phyloP scores from a whole-genome alignment of 2,329 filamentous ascomycete species.

The Paraconiothyrium brasiliense region DNA sequence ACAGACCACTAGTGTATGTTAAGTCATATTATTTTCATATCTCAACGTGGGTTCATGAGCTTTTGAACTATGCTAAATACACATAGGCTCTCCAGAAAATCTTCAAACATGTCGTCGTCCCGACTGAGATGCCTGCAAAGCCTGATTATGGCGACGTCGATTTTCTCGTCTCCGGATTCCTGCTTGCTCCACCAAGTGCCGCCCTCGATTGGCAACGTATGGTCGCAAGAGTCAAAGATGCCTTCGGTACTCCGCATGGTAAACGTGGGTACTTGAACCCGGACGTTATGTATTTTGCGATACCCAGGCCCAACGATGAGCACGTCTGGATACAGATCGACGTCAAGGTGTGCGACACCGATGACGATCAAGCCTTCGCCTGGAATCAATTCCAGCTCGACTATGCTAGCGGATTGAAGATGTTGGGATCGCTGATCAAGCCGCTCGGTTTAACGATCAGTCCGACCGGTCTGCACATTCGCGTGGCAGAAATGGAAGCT shows the following conservation, averaged over 20 bases:
- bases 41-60: no score
- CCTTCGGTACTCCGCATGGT: constrained; percentile 29
- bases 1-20: constrained; percentile 16
- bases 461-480: constrained; percentile 31
- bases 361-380: constrained; percentile 24
- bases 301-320: constrained; percentile 19
- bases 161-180: constrained; percentile 31
- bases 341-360: constrained; percentile 34
- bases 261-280: constrained; percentile 25
- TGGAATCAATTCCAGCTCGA: constrained; percentile 35
- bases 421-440: constrained; percentile 38
- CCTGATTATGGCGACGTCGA: constrained; percentile 36
- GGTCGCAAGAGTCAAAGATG: constrained; percentile 26
- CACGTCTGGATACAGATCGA: constrained; percentile 37
- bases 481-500: constrained; percentile 37
- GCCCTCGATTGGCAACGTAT: constrained; percentile 25
- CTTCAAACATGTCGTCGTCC: constrained; percentile 37
- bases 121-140: constrained; percentile 37
- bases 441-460: constrained; percentile 37
- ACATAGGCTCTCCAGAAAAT: constrained; percentile 23
- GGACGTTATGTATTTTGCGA: constrained; percentile 37
- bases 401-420: constrained; percentile 35
- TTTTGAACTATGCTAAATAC: background rate
- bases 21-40: background rate
- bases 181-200: constrained; percentile 11